phyloP scores from a whole-genome alignment of 768 basidiomycete species.

The Lentinula boryana region DNA sequence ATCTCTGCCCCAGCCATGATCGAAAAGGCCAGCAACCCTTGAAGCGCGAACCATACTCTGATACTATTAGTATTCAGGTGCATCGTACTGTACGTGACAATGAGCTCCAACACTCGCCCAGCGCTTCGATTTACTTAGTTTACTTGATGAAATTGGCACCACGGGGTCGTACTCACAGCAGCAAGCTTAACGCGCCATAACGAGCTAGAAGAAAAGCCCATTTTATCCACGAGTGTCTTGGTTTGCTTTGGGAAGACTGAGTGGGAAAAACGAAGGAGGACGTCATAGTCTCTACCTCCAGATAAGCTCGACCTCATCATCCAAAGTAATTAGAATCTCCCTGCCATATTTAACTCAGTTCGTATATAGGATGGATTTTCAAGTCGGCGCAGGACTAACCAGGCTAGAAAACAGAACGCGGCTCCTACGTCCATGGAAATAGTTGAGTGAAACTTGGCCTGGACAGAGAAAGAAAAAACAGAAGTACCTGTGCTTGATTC shows the following conservation, averaged over 20 bases:
- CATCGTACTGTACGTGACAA: constrained; percentile 4
- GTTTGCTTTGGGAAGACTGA: constrained; percentile 14
- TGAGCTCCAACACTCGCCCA: constrained; percentile 16
- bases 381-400: background rate
- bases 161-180: constrained; percentile 16
- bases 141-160: background rate
- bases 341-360: constrained; percentile 7
- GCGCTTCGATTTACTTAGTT: background rate
- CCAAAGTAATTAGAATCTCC: constrained; percentile 24
- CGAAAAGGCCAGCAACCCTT: constrained; percentile 19
- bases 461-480: background rate
- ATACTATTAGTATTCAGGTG: constrained; percentile 3
- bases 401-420: constrained; percentile 1
- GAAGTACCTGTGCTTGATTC: constrained; percentile 1
- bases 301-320: constrained; percentile 24
- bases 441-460: background rate
- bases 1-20: constrained; percentile 19
- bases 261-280: background rate
- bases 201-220: constrained; percentile 25
- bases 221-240: constrained; percentile 23
- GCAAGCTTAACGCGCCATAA: constrained; percentile 20
- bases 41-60: constrained; percentile 11
- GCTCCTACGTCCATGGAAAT: background rate
- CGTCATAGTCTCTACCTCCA: constrained; percentile 16
- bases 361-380: background rate